phyloP scores from a whole-genome alignment of 2,329 filamentous ascomycete species.

The Catunica adiposa region DNA sequence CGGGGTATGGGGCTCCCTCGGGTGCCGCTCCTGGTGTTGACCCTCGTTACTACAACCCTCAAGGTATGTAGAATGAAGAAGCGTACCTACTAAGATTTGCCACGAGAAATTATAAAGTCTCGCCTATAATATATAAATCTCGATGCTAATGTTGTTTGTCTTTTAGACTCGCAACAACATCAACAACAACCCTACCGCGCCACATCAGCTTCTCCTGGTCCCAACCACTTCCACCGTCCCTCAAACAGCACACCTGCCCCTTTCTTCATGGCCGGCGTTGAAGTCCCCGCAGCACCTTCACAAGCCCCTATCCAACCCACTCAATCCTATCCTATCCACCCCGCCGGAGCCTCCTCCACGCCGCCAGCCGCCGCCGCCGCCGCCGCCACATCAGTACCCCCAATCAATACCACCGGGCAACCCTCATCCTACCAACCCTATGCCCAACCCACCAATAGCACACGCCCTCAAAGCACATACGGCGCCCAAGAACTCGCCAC shows the following conservation, averaged over 20 bases:
- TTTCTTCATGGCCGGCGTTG: slow-evolving; percentile 48
- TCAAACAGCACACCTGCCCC: slow-evolving; percentile 36
- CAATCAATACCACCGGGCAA: slow-evolving; percentile 32
- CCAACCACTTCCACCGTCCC: slow-evolving; percentile 38
- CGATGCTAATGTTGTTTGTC: background rate
- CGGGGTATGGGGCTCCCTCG: background rate
- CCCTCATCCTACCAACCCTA: slow-evolving; percentile 33
- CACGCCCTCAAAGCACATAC: slow-evolving; percentile 50
- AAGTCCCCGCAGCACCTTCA: slow-evolving; percentile 28
- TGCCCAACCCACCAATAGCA: slow-evolving; percentile 30
- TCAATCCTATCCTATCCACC: slow-evolving; percentile 34
- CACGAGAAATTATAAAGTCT: slow-evolving; percentile 16
- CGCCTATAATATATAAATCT: background rate
- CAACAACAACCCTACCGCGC: slow-evolving; percentile 23
- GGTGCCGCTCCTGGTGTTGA: slow-evolving; percentile 14
- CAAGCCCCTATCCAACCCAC: slow-evolving; percentile 19
- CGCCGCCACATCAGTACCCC: slow-evolving; percentile 17
- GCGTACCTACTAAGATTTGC: no score
- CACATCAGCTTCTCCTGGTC: slow-evolving; percentile 27
- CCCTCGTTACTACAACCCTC: slow-evolving; percentile 13
- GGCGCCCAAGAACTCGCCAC: slow-evolving; percentile 65
- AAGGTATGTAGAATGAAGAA: slow-evolving; percentile 6
- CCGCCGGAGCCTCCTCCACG: background rate
- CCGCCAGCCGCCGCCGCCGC: background rate
- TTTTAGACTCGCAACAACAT: slow-evolving; percentile 21